Evolutionary conservation across 495 filamentous ascomycete species (phyloP), one percentile per base, ranked within the genome.

Genomic region (Penicillium fimorum): DNA sequence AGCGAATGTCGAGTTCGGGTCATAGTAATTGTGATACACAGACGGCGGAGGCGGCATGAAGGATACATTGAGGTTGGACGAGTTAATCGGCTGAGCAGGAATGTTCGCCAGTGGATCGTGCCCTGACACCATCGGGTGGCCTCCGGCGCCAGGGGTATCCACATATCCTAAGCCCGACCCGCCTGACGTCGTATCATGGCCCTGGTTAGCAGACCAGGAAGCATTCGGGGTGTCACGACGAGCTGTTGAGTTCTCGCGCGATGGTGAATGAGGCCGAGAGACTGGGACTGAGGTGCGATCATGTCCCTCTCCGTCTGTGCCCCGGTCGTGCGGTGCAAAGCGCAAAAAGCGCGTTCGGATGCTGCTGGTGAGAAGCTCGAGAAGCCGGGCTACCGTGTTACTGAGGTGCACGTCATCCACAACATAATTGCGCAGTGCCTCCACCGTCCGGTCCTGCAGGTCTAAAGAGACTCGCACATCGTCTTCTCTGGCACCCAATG

Each of bases 341-440:
- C 76, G 84, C 46, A 92, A 83, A 66, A 93, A 93, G 13, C 88
- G 82, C 49, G 84, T 85, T 20, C 87, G 81, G 50, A 94, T 80
- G 42, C 87, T 83, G 25, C 83, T 83, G 3, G 89, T 92, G 46
- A 95, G 73, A 8, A 86, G 86, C 67, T 95, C 89, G 2, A 97
- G 81, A 47, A 97, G 82, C 58, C 96, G 91, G n/a, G 93, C 90
- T 61, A 97, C 96, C 12, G 91, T 86, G 49, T 92, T 90, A 30
- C 87, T 93, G n/a, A 98, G 80, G 71, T 98, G 94, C 18, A 98
- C 90, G 63, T 97, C 94, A 67, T 98, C 94, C 6, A 97, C 93
- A 1, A 95, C 90, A 50, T 86, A 93, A 53, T 83, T 89, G 22
- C 88, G 83, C 22, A 98, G 78, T 20, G 90, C 92, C 58, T 88